These are phyloP conservation scores for Amanita polypyramis DNA, from an alignment of 768 basidiomycete genomes.

Conservation along the genomic window DNA sequence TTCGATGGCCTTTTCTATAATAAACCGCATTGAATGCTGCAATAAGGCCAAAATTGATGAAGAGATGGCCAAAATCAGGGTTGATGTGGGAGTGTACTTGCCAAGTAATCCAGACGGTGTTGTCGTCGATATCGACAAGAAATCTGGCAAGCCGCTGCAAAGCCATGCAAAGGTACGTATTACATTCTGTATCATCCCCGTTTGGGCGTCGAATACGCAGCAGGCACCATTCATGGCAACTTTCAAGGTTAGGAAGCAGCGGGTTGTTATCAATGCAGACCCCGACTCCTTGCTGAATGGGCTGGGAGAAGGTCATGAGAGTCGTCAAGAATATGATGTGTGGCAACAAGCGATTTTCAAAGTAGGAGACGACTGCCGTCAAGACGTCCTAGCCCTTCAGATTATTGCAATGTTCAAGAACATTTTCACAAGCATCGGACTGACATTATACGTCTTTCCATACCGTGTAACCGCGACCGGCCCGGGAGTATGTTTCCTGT, in stretches of 20 bases:
- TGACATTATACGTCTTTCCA: slow-evolving; percentile 87
- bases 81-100: slow-evolving; percentile 93
- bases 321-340: slow-evolving; percentile 64
- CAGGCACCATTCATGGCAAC: slow-evolving; percentile 99
- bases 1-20: not conserved
- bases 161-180: slow-evolving; percentile 88
- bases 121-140: slow-evolving; percentile 96
- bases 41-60: slow-evolving; percentile 94
- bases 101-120: slow-evolving; percentile 96
- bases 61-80: slow-evolving; percentile 93
- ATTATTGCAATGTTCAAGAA: slow-evolving; percentile 99
- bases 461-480: slow-evolving; percentile 96
- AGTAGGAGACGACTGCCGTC: slow-evolving; percentile 97
- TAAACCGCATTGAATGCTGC: slow-evolving; percentile 3
- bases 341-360: slow-evolving; percentile 99
- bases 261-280: slow-evolving; percentile 52
- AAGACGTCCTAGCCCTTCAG: slow-evolving; percentile 95
- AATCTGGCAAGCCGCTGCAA: slow-evolving; percentile 91
- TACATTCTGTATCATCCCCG: not conserved
- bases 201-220: slow-evolving; percentile 5
- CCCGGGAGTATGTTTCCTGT: slow-evolving; percentile 62
- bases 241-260: slow-evolving; percentile 93
- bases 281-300: slow-evolving; percentile 66
- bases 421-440: slow-evolving; percentile 80
- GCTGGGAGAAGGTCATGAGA: slow-evolving; percentile 47